Evolutionary conservation across 2,329 filamentous ascomycete genomes (phyloP).

Genomic region (Boeremia exigua): DNA sequence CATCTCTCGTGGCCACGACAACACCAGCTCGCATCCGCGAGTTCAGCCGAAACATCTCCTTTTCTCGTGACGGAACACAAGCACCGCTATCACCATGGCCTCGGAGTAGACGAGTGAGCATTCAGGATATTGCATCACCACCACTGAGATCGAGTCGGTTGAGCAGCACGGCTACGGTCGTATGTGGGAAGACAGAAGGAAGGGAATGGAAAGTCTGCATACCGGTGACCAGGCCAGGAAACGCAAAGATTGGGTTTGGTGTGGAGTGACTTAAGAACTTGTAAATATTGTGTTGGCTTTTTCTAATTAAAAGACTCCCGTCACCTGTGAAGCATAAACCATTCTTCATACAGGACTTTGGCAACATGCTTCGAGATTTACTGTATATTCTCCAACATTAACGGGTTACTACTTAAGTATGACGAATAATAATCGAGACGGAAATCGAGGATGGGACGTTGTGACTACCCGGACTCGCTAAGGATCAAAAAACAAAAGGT

Average conservation of each 20-base stretch:
- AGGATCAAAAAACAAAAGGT: too few species aligned
- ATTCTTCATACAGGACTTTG: too few species aligned
- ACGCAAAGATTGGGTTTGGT: neutral
- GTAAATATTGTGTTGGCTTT: too few species aligned
- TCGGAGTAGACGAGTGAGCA: slow-evolving; percentile 12
- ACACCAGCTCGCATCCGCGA: slow-evolving; percentile 23
- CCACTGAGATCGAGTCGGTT: neutral
- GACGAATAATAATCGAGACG: too few species aligned
- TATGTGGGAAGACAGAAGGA: neutral
- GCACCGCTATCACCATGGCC: slow-evolving; percentile 27
- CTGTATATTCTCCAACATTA: too few species aligned
- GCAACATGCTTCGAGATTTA: too few species aligned
- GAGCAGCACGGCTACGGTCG: neutral
- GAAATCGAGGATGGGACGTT: too few species aligned
- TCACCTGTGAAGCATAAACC: too few species aligned
- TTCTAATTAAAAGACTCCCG: too few species aligned
- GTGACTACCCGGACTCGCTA: too few species aligned
- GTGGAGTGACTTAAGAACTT: too few species aligned
- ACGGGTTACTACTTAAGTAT: too few species aligned
- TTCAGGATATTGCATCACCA: neutral
- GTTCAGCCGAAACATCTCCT: slow-evolving; percentile 15
- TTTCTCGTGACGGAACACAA: slow-evolving; percentile 12
- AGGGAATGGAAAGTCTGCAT: neutral
- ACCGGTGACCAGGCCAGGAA: neutral
- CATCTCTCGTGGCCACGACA: slow-evolving; percentile 26